Evolutionary conservation across 2,329 filamentous ascomycete genomes (phyloP).

Genomic region (Colletotrichum cereale): DNA sequence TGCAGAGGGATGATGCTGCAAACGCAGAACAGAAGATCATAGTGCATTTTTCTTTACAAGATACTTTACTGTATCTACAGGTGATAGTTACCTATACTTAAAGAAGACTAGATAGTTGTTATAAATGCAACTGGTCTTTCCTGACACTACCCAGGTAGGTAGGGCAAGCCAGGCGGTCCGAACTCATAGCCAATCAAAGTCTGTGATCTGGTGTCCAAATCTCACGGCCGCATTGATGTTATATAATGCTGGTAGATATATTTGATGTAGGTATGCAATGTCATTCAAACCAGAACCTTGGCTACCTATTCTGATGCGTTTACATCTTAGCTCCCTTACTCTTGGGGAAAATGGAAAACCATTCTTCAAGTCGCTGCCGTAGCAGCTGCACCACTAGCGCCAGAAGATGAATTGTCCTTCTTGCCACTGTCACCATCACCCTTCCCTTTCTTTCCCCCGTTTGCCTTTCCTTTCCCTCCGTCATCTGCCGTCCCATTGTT

Average conservation of each 20-base stretch:
- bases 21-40: too few relatives aligned
- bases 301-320: too few relatives aligned
- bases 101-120: too few relatives aligned
- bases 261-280: not conserved
- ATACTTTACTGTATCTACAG: too few relatives aligned
- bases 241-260: not conserved
- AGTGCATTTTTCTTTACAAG: too few relatives aligned
- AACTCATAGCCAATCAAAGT: not conserved
- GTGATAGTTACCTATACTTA: too few relatives aligned
- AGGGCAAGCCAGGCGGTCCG: not conserved
- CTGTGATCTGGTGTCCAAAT: not conserved
- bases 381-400: not conserved
- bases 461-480: not conserved
- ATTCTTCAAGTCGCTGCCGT: not conserved
- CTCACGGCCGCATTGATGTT: too few relatives aligned
- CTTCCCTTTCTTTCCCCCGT: not conserved
- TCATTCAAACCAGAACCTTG: not conserved
- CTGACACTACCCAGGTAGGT: not conserved
- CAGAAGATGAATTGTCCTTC: slow-evolving; percentile 3
- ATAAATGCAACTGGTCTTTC: too few relatives aligned
- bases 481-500: not conserved
- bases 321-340: not conserved
- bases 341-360: not conserved
- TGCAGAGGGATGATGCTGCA: too few relatives aligned
- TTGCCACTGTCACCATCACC: not conserved